Base-by-base conservation (phyloP, 352 stramenopile species). In the Aphanomyces astaci region DNA sequence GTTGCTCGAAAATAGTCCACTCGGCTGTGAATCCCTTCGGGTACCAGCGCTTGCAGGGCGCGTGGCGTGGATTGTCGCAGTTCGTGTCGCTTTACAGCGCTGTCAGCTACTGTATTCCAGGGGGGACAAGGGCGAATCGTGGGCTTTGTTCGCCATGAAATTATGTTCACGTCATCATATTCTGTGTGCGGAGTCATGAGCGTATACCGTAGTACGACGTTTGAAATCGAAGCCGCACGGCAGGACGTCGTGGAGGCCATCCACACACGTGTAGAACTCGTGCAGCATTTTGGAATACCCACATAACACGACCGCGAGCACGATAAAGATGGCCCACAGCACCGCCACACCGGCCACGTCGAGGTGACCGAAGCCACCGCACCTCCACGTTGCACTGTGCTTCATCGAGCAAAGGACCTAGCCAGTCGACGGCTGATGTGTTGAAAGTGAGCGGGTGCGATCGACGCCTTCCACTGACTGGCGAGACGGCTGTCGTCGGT, bases 211-310 rank as follows among this genome's bases (percentile, higher is more conserved):
- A 49, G 22, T 56, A 68, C 22, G 62, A 68, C 24, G 62, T 60
- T 39, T 68, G 62, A 24, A 51, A 68, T 3, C 62, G 62, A 43
- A 68, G 59, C 40, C 62, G 62, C 17, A 68, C 62, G 5, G 62
- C 62, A 33, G 53, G 32, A 68, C 59, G 24, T 68, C 62, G 31
- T 68, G 62, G n/a, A 68, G 51, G 24, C 39, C 62, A n/a, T 68
- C 24, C 15, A 68, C 62, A 30, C 51, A 59, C 46, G 32, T 46
- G 4, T 48, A 19, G 17, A 68, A 51, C n/a, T 68, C 62, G 4
- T 51, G 30, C 3, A 68, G 10, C n/a, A 68, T 59, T 39, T 51
- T 51, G 11, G 62, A 56, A 27, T 59, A 60, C 62, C 62, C 57
- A 24, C 15, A 49, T 43, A 68, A 68, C 22, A 9, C n/a, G n/a